Base-by-base conservation (phyloP, 177 flowering plant species). In the Vitis hybrid region DNA sequence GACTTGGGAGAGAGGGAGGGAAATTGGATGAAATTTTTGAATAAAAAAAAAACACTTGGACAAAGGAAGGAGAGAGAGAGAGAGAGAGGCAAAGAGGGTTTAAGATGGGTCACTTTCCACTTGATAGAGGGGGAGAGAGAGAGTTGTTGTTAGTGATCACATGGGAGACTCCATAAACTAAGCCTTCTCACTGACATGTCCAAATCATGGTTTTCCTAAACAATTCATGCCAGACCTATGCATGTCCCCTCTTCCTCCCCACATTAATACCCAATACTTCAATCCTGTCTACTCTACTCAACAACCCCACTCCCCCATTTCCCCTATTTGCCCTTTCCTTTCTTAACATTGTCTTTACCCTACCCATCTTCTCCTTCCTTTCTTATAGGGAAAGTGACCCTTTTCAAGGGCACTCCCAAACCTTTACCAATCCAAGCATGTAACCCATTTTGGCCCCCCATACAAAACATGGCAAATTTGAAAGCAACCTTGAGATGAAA, bases 151-250 rank as follows among this genome's bases (percentile, higher is more conserved):
- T 69, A 68, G 64, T 17, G 45, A 64, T 84, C 89, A 82, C 89
- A 83, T 85, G 86, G 86, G 83, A 12, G 67, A 65, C 61, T 69
- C 45, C 45, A 39, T 74, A 78, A 81, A 71, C 39, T 61, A 78
- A 76, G 65, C 62, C 51, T 19, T 62, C 26, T 12, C 61, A 13
- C 75, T 78, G 80, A 76, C 80, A 86, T 65, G 76, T 75, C 80
- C 85, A 79, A 82, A 79, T 79, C 82, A 82, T 75, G 80, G 73
- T 78, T 78, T 72, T 65, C 72, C 74, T 81, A 85, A 85, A 83
- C 73, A 74, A 83, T 78, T 72, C 75, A 74, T 56, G 51, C 64
- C 71, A 64, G 74, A 77, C 77, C 79, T 75, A 73, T 74, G 79
- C 72, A 71, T 79, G 80, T 79, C 77, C 76, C 79, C 80, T 49